A percentile compares a stretch with the other conserved stretches of the same genome.
These are phyloP conservation scores for Hemileia vastatrix DNA, from an alignment of 1,284 basidiomycete genomes.

Conservation along the genomic window DNA sequence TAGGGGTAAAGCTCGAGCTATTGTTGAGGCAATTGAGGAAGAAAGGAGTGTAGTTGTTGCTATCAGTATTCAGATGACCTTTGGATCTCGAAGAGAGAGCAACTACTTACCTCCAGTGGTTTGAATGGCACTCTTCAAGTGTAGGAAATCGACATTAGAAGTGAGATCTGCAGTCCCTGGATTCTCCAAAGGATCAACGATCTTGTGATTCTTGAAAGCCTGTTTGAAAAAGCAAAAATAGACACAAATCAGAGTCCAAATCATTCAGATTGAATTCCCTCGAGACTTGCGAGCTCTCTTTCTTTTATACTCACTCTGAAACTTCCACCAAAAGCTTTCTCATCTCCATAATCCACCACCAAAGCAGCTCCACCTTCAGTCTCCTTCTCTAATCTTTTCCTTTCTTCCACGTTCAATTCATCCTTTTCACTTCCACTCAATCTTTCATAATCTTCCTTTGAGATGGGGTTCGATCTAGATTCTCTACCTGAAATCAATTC, in stretches of 20 bases:
- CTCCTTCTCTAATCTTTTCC: constrained; percentile 22
- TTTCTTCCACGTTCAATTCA: constrained; percentile 26
- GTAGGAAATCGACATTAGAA: constrained; percentile 87
- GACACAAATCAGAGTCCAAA: neutral
- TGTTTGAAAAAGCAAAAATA: constrained; percentile 40
- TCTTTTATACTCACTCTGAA: constrained; percentile 59
- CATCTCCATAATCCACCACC: constrained; percentile 81
- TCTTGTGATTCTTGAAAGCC: constrained; percentile 79
- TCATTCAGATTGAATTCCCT: constrained; percentile 6
- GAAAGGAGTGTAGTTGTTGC: constrained; percentile 41
- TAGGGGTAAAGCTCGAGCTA: constrained; percentile 54
- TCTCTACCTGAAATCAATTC: constrained; percentile 51
- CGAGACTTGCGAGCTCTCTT: neutral
- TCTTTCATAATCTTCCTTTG: neutral
- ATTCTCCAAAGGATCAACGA: constrained; percentile 70
- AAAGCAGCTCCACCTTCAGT: constrained; percentile 61
- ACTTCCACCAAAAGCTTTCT: constrained; percentile 60
- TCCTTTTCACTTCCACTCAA: neutral
- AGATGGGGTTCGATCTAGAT: constrained; percentile 1
- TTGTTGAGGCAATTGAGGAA: constrained; percentile 1
- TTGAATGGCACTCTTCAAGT: constrained; percentile 64
- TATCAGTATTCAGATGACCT: neutral
- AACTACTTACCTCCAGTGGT: neutral
- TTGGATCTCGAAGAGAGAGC: neutral
- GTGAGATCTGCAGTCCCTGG: constrained; percentile 87